Evolutionary conservation across 257 asterid genomes (phyloP).

Genomic region (Rubia yunnanensis): DNA sequence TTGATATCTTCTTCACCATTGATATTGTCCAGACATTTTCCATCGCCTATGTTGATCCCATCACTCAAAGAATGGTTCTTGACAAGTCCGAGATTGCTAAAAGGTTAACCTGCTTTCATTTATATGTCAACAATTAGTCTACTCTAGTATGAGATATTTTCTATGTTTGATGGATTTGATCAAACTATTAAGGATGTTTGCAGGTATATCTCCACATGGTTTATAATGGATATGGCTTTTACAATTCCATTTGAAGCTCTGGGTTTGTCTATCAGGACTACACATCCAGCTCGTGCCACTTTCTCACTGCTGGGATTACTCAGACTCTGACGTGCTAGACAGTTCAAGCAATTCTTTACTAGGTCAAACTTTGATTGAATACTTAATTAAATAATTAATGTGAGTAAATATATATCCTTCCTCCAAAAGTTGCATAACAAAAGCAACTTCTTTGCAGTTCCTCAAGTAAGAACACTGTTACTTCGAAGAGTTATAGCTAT

Average conservation of each 20-base stretch:
- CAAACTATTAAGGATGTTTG: background rate
- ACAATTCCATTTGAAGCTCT: constrained; percentile 69
- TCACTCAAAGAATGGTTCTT: constrained; percentile 52
- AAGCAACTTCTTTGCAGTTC: too few species aligned
- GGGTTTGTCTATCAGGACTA: constrained; percentile 42
- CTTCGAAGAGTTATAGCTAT: too few species aligned
- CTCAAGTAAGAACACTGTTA: too few species aligned
- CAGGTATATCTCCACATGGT: constrained; percentile 89
- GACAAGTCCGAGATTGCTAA: constrained; percentile 45
- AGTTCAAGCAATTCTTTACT: constrained; percentile 31
- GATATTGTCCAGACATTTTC: constrained; percentile 71
- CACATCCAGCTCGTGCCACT: constrained; percentile 41
- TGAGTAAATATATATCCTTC: too few species aligned
- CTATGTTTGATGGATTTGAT: too few species aligned
- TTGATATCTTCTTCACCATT: constrained; percentile 50
- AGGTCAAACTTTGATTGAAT: background rate
- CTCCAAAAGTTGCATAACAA: too few species aligned
- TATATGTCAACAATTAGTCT: too few species aligned
- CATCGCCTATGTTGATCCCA: constrained; percentile 65
- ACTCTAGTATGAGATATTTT: too few species aligned
- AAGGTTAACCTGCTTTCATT: constrained; percentile 28
- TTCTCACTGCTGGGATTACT: constrained; percentile 70
- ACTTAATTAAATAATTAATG: background rate
- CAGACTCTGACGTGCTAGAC: constrained; percentile 86
- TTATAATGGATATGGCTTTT: constrained; percentile 87